Conservation (phyloP, 768 basidiomycete species). For the Phylloporus arenicola region DNA sequence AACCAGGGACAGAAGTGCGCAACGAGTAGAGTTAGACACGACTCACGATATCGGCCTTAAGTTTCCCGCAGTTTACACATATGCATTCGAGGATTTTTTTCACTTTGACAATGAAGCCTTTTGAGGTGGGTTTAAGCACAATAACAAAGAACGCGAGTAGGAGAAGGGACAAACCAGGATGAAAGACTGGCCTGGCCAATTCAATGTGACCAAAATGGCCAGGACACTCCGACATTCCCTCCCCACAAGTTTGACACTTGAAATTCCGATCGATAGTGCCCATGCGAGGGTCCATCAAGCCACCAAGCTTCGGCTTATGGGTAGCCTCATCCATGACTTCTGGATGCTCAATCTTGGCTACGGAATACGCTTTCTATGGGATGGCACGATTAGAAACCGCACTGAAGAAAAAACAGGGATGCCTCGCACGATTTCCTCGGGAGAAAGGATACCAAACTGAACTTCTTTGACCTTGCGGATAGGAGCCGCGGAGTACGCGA, state of each 20-base stretch:
- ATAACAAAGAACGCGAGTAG: background rate
- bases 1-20: slow-evolving; percentile 41
- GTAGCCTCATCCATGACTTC: slow-evolving; percentile 97
- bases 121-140: background rate
- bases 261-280: slow-evolving; percentile 97
- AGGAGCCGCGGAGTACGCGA: slow-evolving; percentile 89
- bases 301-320: slow-evolving; percentile 85
- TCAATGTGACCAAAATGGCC: slow-evolving; percentile 99
- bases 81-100: slow-evolving; percentile 99
- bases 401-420: background rate
- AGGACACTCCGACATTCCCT: slow-evolving; percentile 99
- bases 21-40: slow-evolving; percentile 79
- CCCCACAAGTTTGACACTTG: slow-evolving; percentile 99
- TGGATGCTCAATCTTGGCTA: slow-evolving; percentile 96
- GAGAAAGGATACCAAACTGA: slow-evolving; percentile 97
- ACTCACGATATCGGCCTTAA: slow-evolving; percentile 98
- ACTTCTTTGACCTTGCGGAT: slow-evolving; percentile 96
- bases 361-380: slow-evolving; percentile 92
- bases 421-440: slow-evolving; percentile 85
- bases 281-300: slow-evolving; percentile 97
- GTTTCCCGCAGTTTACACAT: slow-evolving; percentile 96
- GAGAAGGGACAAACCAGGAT: slow-evolving; percentile 64
- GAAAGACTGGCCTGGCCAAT: slow-evolving; percentile 93
- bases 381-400: slow-evolving; percentile 11
- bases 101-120: slow-evolving; percentile 96